phyloP scores from a whole-genome alignment of 2,329 filamentous ascomycete species.

The Colletotrichum falcatum region DNA sequence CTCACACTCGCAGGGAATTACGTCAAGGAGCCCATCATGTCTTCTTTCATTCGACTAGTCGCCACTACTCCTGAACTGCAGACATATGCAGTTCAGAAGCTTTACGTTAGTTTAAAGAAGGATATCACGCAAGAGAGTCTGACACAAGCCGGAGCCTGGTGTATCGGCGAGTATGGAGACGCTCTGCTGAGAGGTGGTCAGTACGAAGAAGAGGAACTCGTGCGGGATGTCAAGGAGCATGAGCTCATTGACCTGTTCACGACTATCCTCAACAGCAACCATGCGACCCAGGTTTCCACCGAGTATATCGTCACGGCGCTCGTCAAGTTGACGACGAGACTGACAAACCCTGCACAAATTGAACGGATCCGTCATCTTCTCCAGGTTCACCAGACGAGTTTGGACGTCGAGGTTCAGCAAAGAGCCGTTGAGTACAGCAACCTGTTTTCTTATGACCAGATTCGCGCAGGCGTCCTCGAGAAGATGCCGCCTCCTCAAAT shows the following conservation, averaged over 20 bases:
- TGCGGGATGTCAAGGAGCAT: slow-evolving; percentile 82
- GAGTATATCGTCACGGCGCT: slow-evolving; percentile 96
- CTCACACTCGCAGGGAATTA: slow-evolving; percentile 95
- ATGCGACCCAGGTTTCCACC: slow-evolving; percentile 88
- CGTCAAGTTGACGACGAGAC: slow-evolving; percentile 92
- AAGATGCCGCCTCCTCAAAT: slow-evolving; percentile 99
- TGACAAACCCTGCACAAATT: slow-evolving; percentile 85
- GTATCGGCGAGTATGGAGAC: slow-evolving; percentile 97
- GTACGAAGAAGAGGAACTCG: slow-evolving; percentile 93
- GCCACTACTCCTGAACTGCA: slow-evolving; percentile 95
- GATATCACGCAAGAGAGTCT: slow-evolving; percentile 98
- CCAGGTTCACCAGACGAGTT: slow-evolving; percentile 81
- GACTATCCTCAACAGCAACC: slow-evolving; percentile 93
- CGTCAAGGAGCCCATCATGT: slow-evolving; percentile 97
- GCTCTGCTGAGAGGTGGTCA: slow-evolving; percentile 88
- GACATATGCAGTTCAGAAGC: slow-evolving; percentile 95
- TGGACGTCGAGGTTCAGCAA: slow-evolving; percentile 97
- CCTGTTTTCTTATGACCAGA: slow-evolving; percentile 89
- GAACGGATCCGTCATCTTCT: slow-evolving; percentile 86
- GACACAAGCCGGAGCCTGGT: slow-evolving; percentile 94
- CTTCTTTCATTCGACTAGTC: slow-evolving; percentile 94
- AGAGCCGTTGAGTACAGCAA: slow-evolving; percentile 95
- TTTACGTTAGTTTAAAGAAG: slow-evolving; percentile 90
- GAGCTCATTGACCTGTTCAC: slow-evolving; percentile 95
- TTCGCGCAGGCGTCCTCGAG: slow-evolving; percentile 90